Base-by-base conservation (phyloP, 495 filamentous ascomycete species). In the Lentithecium fluviatile region DNA sequence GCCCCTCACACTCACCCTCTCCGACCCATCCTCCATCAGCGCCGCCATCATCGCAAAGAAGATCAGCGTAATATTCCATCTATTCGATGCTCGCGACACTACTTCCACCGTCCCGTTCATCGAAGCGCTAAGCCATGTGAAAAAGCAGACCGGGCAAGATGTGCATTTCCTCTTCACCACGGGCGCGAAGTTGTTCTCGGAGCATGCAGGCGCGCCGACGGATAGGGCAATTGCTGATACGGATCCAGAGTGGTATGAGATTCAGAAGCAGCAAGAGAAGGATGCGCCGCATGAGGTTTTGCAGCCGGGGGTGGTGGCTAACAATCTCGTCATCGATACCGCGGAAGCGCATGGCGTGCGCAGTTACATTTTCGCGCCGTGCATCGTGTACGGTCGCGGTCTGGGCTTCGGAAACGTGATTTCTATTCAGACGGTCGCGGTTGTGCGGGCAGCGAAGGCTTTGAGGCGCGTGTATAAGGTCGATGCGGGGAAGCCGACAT, bases 381-480 rank as follows among this genome's bases (percentile, higher is more conserved):
- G 78, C 56, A 51, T 63, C 23, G 60, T 63, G 13, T 78, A 81
- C 53, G 78, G 79, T 8, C 52, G 71, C 29, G 75, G 77, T 13
- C 71, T 75, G 45, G 77, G 78, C 2, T 81, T 79, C 29, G 77
- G 77, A 15, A 80, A 82, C 51, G 49, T 56, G 2, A 79, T 78
- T 26, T 80, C 79, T 0, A 80, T 78, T 34, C 80, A 82, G 55
- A 77, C 71, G 2, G 75, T 77, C 0, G 75, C 74, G 0, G 76
- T 82, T 19, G 77, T 82, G 6, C 65, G 69, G 24, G 75, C 77
- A 0, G 79, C 77, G 2, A 71, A 71, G 25, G 65, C 66, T 11
- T 17, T 68, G 32, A 56, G 74, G 4, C 66, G 67, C 5, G 73
- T 80, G 4, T 79, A 76, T 51, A 59, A 63, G 1, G 72, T 77